These are phyloP conservation scores for Botrytis fabae DNA, from an alignment of 2,329 filamentous ascomycete species.

Conservation along the genomic window DNA sequence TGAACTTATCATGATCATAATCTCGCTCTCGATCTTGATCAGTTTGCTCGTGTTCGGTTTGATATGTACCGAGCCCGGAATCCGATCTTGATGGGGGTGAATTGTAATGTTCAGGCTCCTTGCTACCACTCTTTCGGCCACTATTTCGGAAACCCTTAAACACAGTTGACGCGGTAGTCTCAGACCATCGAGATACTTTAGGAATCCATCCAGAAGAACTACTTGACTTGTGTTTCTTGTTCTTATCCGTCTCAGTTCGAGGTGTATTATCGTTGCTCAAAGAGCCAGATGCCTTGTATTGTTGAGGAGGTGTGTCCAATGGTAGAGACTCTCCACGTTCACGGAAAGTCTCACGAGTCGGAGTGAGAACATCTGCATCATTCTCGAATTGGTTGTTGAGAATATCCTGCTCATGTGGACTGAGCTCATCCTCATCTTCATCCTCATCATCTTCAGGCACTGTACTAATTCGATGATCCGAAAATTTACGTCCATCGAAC, in stretches of 20 bases:
- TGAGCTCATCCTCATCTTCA: constrained; percentile 63
- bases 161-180: constrained; percentile 88
- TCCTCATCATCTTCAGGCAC: constrained; percentile 84
- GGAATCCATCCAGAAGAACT: constrained; percentile 78
- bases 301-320: constrained; percentile 59
- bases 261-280: constrained; percentile 80
- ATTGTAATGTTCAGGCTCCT: constrained; percentile 33
- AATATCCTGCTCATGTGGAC: constrained; percentile 48
- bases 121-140: constrained; percentile 57
- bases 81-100: constrained; percentile 68
- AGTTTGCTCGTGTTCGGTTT: constrained; percentile 18
- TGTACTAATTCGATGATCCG: constrained; percentile 84
- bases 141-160: constrained; percentile 74
- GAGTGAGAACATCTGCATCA: constrained; percentile 61
- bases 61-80: constrained; percentile 66
- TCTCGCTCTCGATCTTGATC: constrained; percentile 17
- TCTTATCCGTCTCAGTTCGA: constrained; percentile 59
- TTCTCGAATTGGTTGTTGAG: constrained; percentile 58
- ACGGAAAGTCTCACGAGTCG: constrained; percentile 54
- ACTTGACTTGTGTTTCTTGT: constrained; percentile 85
- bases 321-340: constrained; percentile 57
- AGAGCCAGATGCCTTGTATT: constrained; percentile 42
- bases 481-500: constrained; percentile 52
- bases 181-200: constrained; percentile 96
- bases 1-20: constrained; percentile 5